Evolutionary conservation across 2,329 filamentous ascomycete genomes (phyloP).

Genomic region (Microcyclospora pomicola): DNA sequence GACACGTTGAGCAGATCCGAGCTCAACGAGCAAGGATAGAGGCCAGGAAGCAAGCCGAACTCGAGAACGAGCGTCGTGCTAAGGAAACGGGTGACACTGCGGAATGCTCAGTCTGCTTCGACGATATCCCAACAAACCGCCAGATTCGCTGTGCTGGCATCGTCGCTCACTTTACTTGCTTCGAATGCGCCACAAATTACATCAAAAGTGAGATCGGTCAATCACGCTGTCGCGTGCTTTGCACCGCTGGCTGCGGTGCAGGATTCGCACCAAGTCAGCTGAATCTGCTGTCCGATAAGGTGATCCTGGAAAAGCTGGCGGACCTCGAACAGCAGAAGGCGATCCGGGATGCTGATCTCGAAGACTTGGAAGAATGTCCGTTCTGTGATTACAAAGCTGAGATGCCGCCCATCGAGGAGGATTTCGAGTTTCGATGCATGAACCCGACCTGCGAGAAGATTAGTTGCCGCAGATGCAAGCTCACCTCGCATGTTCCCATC

Average conservation of each 20-base stretch:
- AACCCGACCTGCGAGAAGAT: slow-evolving; percentile 48
- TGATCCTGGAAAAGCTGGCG: slow-evolving; percentile 48
- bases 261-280: slow-evolving; percentile 46
- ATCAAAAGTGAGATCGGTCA: slow-evolving; percentile 57
- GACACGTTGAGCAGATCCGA: slow-evolving; percentile 10
- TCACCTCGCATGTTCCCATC: slow-evolving; percentile 56
- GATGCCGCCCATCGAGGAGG: slow-evolving; percentile 49
- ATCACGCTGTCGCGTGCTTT: slow-evolving; percentile 53
- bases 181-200: slow-evolving; percentile 47
- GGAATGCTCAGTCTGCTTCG: slow-evolving; percentile 56
- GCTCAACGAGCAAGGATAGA: slow-evolving; percentile 9
- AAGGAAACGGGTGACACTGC: slow-evolving; percentile 36
- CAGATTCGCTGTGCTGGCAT: slow-evolving; percentile 54
- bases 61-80: slow-evolving; percentile 22
- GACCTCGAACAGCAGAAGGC: slow-evolving; percentile 57
- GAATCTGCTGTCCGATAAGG: slow-evolving; percentile 43
- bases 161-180: slow-evolving; percentile 54
- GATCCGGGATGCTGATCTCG: slow-evolving; percentile 54
- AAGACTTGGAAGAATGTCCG: slow-evolving; percentile 61
- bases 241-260: slow-evolving; percentile 51
- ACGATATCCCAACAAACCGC: slow-evolving; percentile 50
- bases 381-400: slow-evolving; percentile 73
- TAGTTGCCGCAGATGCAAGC: slow-evolving; percentile 45
- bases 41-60: slow-evolving; percentile 18
- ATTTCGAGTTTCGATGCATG: slow-evolving; percentile 62